Conservation (phyloP, 2,329 filamentous ascomycete species). For the Alternaria burnsii region DNA sequence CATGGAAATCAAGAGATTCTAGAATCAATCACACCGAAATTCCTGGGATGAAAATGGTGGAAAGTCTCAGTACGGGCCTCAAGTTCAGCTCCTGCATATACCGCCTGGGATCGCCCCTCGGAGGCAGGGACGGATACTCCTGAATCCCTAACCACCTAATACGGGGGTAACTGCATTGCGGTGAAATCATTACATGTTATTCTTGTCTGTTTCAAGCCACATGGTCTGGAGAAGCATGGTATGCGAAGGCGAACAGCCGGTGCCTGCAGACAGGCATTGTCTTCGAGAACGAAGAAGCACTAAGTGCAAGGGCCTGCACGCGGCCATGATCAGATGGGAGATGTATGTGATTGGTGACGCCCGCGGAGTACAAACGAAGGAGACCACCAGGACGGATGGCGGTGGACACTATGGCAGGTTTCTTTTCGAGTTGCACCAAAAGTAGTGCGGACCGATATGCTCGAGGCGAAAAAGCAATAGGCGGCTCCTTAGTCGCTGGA, state of each 20-base stretch:
- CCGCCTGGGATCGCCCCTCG: constrained; percentile 11
- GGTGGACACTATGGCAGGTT: constrained; percentile 1
- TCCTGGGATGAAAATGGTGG: constrained; percentile 7
- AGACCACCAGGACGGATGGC: background rate
- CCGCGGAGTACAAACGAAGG: background rate
- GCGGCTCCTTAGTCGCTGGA: background rate
- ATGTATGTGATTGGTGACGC: constrained; percentile 4
- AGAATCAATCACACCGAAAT: constrained; percentile 13
- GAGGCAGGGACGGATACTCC: constrained; percentile 4
- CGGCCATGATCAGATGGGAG: constrained; percentile 1
- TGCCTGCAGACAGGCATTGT: constrained; percentile 29
- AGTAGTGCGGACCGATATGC: background rate
- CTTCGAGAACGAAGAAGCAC: constrained; percentile 17
- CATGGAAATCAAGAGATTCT: background rate
- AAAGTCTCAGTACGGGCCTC: constrained; percentile 4
- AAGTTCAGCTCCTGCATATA: constrained; percentile 11
- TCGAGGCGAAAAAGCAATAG: constrained; percentile 12
- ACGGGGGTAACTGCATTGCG: constrained; percentile 6
- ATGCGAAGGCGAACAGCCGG: constrained; percentile 20
- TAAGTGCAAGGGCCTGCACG: constrained; percentile 11
- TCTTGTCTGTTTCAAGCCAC: constrained; percentile 20
- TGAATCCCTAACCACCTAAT: constrained; percentile 5
- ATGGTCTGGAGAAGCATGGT: constrained; percentile 10
- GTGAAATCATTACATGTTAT: constrained; percentile 24
- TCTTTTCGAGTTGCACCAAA: constrained; percentile 6